Base-by-base conservation (phyloP, 139 green algal genomes). In the Pleodorina starrii region DNA sequence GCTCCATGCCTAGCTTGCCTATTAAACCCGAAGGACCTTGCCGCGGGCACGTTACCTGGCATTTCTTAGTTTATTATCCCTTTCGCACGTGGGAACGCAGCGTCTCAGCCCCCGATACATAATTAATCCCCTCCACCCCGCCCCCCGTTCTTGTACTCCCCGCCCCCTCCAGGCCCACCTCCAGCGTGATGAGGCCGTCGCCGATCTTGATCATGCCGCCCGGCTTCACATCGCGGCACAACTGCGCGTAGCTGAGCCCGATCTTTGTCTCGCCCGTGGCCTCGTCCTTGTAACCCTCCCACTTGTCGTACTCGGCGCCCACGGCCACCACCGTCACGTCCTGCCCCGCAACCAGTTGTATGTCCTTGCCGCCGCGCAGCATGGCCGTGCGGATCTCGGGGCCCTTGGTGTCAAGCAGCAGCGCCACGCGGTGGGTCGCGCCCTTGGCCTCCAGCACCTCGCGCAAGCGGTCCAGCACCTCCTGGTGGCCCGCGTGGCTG, bases 121-220 rank as follows among this genome's bases (percentile, higher is more conserved):
- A n/a, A n/a, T n/a, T n/a, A n/a, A n/a, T n/a, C n/a, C n/a, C n/a
- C n/a, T n/a, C n/a, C n/a, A n/a, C n/a, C n/a, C n/a, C n/a, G n/a
- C n/a, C n/a, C 54, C 54, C 6, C 5, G 25, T 4, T 38, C 27
- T 73, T 73, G n/a, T 6, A 38, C 11, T 40, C 27, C 63, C 63
- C 63, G 1, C 63, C 63, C 32, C 63, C 11, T 11, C n/a, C 25
- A 36, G 21, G 35, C 72, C 0, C 87, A 88, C 82, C 89, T 94
- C 66, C 25, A 95, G 90, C 23, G 89, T 91, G 68, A 96, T 92
- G n/a, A 84, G 93, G 32, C 95, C 95, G 48, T 97, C 95, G 46
- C 93, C 94, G 42, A 96, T 83, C 42, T 96, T 92, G 43, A 97
- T 96, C 27, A 85, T 85, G 85, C 93, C 94, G 48, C 95, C 95